Evolutionary conservation across 495 filamentous ascomycete genomes (phyloP).

Genomic region (Penicillium canariense): DNA sequence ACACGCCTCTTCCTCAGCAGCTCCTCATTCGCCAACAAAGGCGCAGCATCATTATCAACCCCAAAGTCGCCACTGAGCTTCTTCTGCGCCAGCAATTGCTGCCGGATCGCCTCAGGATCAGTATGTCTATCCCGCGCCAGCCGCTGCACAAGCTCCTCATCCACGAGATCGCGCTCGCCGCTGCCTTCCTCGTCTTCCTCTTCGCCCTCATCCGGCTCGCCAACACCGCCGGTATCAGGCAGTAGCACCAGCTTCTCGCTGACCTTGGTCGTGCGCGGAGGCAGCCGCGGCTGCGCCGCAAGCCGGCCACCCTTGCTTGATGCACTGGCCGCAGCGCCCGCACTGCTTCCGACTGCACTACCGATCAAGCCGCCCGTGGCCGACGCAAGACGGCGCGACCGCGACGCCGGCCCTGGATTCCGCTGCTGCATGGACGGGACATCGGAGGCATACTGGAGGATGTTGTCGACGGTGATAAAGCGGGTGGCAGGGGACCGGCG

Average conservation of each 20-base stretch:
- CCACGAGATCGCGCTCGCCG: conserved; percentile 45
- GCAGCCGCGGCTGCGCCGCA: conserved; percentile 69
- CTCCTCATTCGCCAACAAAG: conserved; percentile 79
- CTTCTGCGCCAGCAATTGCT: conserved; percentile 36
- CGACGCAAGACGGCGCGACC: conserved; percentile 48
- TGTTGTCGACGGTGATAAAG: conserved; percentile 92
- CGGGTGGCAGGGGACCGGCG: conserved; percentile 59
- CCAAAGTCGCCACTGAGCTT: conserved; percentile 49
- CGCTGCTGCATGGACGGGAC: conserved; percentile 93
- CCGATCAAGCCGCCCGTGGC: conserved; percentile 36
- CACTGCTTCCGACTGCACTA: conserved; percentile 15
- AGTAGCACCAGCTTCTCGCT: conserved; percentile 95
- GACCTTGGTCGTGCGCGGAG: conserved; percentile 83
- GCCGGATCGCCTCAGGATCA: conserved; percentile 39
- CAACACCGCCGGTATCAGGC: conserved; percentile 66
- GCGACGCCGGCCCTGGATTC: conserved; percentile 58
- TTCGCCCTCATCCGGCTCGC: conserved; percentile 19
- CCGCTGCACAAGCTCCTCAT: conserved; percentile 43
- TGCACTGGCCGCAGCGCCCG: conserved; percentile 15
- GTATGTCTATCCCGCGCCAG: conserved; percentile 37
- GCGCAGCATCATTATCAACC: conserved; percentile 62
- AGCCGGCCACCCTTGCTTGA: conserved; percentile 36
- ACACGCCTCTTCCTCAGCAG: conserved; percentile 59
- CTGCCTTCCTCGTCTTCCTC: conserved; percentile 21
- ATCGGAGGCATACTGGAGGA: conserved; percentile 90